Base-by-base conservation (phyloP, 306 rosid genomes). In the Acacia confusa region DNA sequence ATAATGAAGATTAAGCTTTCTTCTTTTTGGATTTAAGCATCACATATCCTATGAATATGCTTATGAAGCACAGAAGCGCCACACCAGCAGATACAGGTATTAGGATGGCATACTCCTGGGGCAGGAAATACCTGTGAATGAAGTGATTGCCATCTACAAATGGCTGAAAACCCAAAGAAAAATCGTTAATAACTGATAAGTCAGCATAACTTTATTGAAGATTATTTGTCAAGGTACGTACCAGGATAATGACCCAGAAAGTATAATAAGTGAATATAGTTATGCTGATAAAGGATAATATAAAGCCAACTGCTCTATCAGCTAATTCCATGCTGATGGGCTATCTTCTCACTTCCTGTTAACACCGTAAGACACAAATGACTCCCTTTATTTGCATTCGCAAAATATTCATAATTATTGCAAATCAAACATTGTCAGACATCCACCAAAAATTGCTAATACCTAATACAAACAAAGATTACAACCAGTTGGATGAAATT, bases 11-110 rank as follows among this genome's bases (percentile, higher is more conserved):
- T 87, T 85, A 93, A 7, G 92, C 95, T 76, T 83, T 91, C 97
- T 95, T 95, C 89, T 80, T 95, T 78, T 93, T 93, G 81, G 98
- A 91, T 92, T 95, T 95, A 77, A 95, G 96, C 94, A 95, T 93
- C 79, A 95, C 98, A 3, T 76, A 81, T 65, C 99, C 98, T 66
- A 95, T 68, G 81, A 93, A 95, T 44, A 92, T 79, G 84, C 90
- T 81, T 57, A 95, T 79, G 84, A 95, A 88, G 89, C 94, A 92
- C 45, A 95, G 87, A 75, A 95, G 89, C 72, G 87, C 90, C 76
- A 91, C 86, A 9, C 90, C 97, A 48, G 92, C 94, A 79, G 91
- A 88, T 45, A 95, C 90, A 32, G 97, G 99, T 78, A 93, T 82
- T 30, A 95, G 76, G 52, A 95, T 85, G 74, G 99, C 99, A 77